A percentile compares a stretch with the other conserved stretches of the same genome.
Evolutionary conservation across 139 green algal species (phyloP).

Genomic region (Chlorella sp.): DNA sequence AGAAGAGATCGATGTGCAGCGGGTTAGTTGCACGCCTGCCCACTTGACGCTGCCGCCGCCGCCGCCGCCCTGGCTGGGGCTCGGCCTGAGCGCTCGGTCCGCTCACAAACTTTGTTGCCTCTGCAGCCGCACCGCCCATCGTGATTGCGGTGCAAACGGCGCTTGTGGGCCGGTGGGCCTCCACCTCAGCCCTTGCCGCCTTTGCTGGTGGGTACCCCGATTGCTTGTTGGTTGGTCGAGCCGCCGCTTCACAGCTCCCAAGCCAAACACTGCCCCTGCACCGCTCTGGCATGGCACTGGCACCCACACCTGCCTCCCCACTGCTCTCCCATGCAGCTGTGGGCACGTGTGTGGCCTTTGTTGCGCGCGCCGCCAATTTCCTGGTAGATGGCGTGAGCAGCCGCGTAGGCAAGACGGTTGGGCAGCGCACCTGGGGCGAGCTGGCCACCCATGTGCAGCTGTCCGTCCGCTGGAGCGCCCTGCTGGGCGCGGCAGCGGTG

Average conservation of each 20-base stretch:
- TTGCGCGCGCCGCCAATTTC: slow-evolving; percentile 68
- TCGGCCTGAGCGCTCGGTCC: background rate
- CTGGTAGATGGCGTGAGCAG: slow-evolving; percentile 62
- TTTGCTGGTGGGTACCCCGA: slow-evolving; percentile 36
- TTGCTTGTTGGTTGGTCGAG: no score
- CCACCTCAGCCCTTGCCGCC: slow-evolving; percentile 37
- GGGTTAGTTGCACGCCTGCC: no score
- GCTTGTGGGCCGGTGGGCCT: slow-evolving; percentile 53
- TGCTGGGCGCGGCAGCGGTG: background rate
- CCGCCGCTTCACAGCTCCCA: no score
- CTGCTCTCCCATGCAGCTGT: slow-evolving; percentile 27
- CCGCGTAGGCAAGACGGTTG: slow-evolving; percentile 62
- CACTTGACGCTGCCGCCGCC: background rate
- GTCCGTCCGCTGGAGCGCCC: slow-evolving; percentile 46
- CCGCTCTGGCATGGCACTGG: no score
- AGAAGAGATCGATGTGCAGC: no score
- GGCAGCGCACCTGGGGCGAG: slow-evolving; percentile 43
- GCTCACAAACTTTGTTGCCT: background rate
- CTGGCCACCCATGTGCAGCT: slow-evolving; percentile 51
- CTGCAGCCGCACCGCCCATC: slow-evolving; percentile 57
- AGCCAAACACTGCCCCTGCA: no score
- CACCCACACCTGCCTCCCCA: no score
- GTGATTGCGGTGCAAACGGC: slow-evolving; percentile 63
- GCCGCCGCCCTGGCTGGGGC: background rate
- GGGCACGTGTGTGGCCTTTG: slow-evolving; percentile 49